Percentiles rank a stretch among this genome's conserved stretches.
These are phyloP conservation scores for Mimosa pudica DNA, from an alignment of 306 rosid species.

Conservation along the genomic window DNA sequence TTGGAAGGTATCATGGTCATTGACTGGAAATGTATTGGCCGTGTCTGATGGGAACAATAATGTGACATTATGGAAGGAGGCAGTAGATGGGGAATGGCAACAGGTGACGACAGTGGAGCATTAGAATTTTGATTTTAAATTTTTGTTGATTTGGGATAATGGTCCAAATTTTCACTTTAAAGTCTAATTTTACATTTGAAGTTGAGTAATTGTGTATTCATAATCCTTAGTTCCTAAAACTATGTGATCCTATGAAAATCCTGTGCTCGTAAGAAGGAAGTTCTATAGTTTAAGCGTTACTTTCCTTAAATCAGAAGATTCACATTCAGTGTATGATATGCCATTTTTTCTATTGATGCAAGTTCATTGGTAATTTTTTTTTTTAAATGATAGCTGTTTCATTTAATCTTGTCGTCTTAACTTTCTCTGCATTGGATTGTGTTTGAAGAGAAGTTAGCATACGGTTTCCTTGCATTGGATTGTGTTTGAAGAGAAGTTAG, in stretches of 20 bases:
- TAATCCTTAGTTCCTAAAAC: conserved; percentile 39
- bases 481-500: conserved; percentile 15
- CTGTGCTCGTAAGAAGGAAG: conserved; percentile 38
- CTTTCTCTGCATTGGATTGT: not conserved
- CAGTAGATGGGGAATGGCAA: conserved; percentile 78
- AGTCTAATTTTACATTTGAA: conserved; percentile 20
- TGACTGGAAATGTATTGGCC: conserved; percentile 78
- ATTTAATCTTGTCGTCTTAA: not conserved
- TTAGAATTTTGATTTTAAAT: conserved; percentile 41
- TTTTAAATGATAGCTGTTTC: too few relatives aligned
- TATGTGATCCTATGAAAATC: conserved; percentile 30
- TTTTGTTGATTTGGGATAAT: conserved; percentile 21
- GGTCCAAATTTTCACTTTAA: conserved; percentile 27
- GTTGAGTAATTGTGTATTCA: conserved; percentile 38
- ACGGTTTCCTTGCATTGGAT: conserved; percentile 11
- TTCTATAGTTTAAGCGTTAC: conserved; percentile 34
- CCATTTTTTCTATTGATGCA: not conserved
- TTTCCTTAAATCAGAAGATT: conserved; percentile 19
- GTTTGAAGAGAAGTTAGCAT: conserved; percentile 12
- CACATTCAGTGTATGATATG: conserved; percentile 18
- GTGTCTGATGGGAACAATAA: conserved; percentile 78
- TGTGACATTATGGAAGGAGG: conserved; percentile 77
- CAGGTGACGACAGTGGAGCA: conserved; percentile 77
- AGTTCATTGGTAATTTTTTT: not conserved
- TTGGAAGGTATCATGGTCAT: conserved; percentile 81